Evolutionary conservation across 306 rosid genomes (phyloP), one percentile per base, ranked within the genome.

Genomic region (Delonix regia): DNA sequence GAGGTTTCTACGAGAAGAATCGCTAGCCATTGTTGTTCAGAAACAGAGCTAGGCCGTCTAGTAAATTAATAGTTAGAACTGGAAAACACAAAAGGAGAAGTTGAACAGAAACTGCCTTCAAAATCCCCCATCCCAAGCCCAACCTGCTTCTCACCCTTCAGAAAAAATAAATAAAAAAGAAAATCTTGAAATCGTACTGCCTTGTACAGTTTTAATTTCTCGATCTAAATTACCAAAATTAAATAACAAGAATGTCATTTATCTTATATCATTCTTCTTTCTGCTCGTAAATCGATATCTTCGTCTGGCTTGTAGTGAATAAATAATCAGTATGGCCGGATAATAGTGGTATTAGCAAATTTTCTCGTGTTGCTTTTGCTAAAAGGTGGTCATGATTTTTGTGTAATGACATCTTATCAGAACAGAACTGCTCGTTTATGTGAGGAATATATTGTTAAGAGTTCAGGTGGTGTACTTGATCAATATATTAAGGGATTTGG

Each of bases 1-100:
- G 90, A 92, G 78, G 88, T 83, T 89, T 59, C 93, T 90, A 12
- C 79, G 86, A 27, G 83, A 89, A 59, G 97, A 94, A 57, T 84
- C 86, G 16, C 7, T 77, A 12, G 78, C 85, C 30, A 77, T 88
- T 69, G 85, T 91, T 16, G 80, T 84, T 53, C 73, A 42, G 25
- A 53, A 66, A 13, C 73, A 71, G 74, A 59, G 81, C 12, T 15
- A 30, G 65, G 59, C 21, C 53, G 34, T 24, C 34, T 14, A 63
- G 28, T 49, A 73, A 63, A 30, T 19, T 34, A 28, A 33, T 36
- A 36, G 66, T 30, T 24, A 59, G 8, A 38, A 21, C 27, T 28
- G 16, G 56, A 30, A 30, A 27, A 34, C 16, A 67, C 24, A 19
- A 16, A 63, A 52, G 25, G 19, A 24, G 4, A 56, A n/a, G n/a